Percentiles rank a stretch among this genome's conserved stretches.
phyloP scores from a whole-genome alignment of 2,329 filamentous ascomycete species.

The Colletotrichum sansevieriae region DNA sequence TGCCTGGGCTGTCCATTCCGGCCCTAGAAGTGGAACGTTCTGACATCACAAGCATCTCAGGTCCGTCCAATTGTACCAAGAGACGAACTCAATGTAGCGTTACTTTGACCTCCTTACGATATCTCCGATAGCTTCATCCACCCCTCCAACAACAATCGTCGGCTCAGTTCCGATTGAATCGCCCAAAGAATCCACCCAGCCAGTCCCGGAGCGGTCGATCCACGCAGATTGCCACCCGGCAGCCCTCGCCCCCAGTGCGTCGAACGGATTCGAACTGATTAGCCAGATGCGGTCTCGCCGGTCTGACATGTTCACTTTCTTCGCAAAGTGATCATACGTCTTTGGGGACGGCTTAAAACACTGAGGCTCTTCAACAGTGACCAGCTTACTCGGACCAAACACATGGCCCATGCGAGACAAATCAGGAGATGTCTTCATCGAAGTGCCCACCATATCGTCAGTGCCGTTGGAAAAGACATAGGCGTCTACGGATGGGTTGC shows the following conservation, averaged over 20 bases:
- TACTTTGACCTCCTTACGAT: slow-evolving; percentile 45
- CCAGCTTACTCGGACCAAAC: slow-evolving; percentile 60
- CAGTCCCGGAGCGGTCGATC: slow-evolving; percentile 72
- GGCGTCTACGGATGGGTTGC: slow-evolving; percentile 58
- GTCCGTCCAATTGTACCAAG: not conserved
- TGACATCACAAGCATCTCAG: not conserved
- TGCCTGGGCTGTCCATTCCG: not conserved
- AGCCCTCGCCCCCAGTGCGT: slow-evolving; percentile 73
- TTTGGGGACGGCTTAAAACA: slow-evolving; percentile 75
- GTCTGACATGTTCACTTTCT: slow-evolving; percentile 60
- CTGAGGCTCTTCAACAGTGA: slow-evolving; percentile 71
- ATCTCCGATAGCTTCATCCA: slow-evolving; percentile 67
- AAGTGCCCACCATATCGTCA: slow-evolving; percentile 70
- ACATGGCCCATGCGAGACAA: slow-evolving; percentile 60
- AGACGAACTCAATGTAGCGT: not conserved
- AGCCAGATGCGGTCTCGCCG: slow-evolving; percentile 71
- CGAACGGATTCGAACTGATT: slow-evolving; percentile 80
- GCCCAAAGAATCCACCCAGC: slow-evolving; percentile 75
- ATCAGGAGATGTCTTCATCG: slow-evolving; percentile 68
- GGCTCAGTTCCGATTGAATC: slow-evolving; percentile 61
- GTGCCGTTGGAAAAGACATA: slow-evolving; percentile 82
- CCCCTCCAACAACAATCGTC: slow-evolving; percentile 64
- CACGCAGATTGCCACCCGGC: slow-evolving; percentile 74
- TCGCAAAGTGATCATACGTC: slow-evolving; percentile 71
- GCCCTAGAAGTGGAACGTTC: not conserved